Base-by-base conservation (phyloP, 108 stramenopile genomes). In the Schizochytrium sp. region DNA sequence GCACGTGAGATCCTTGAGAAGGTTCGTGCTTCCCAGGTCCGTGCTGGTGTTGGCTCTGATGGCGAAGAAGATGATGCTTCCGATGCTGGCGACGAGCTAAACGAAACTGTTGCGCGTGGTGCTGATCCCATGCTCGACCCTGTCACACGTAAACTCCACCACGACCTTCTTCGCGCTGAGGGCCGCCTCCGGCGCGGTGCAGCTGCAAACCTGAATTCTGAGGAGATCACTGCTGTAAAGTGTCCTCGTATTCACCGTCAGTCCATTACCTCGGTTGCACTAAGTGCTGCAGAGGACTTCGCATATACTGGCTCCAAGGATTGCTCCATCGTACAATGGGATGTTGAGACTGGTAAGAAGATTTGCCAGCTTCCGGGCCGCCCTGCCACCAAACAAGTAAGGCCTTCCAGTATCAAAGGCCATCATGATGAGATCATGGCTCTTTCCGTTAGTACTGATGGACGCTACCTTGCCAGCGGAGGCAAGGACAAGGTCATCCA, bases 281-380 rank as follows among this genome's bases (percentile, higher is more conserved):
- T 99, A 57, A 92, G 93, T 28, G 83, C 88, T 3, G 92, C 94
- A 72, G 93, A 94, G 87, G 93, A 94, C 41, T 69, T 88, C 4
- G 88, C 60, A 57, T 94, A 95, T 53, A 97, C 97, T 28, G 99
- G 97, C 44, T 92, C 96, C 57, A 99, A 99, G 93, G 99, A 99
- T 91, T 97, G 98, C 89, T 95, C 96, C 1, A 90, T 99, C 40
- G 72, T 97, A 61, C 69, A 93, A 50, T 98, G 96, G 96, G 96
- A 99, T 91, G 92, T 98, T 3, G 96, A 98, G 90, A 94, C 92
- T 1, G 96, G 95, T 40, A 42, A 72, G 59, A 87, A 72, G 72
- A n/a, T 89, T 3, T 44, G 69, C 15, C 61, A 91, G 64, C 73
- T 72, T 2, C 61, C 92, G 15, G 89, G 72, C 42, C 83, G 90